phyloP scores from a whole-genome alignment of 1,284 basidiomycete species.

The Apiotrichum sp. region DNA sequence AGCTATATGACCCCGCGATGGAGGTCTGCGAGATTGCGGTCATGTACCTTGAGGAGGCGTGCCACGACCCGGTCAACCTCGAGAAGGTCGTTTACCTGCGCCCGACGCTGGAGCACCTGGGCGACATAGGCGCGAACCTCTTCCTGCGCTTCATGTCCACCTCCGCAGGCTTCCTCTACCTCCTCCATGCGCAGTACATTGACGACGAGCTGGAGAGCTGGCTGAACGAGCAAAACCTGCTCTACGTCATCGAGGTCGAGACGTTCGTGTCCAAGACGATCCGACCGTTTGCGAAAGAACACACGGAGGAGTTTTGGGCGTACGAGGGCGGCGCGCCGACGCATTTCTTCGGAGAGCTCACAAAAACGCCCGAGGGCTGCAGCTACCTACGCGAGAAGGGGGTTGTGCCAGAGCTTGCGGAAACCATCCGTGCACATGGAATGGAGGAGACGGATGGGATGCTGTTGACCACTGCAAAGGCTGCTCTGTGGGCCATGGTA shows the following conservation, averaged over 20 bases:
- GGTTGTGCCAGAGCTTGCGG: constrained; percentile 84
- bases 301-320: constrained; percentile 45
- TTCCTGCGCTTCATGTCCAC: constrained; percentile 92
- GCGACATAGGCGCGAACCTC: constrained; percentile 82
- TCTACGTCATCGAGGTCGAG: constrained; percentile 46
- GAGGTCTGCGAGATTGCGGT: constrained; percentile 89
- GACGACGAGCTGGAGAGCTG: constrained; percentile 91
- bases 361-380: constrained; percentile 90
- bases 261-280: constrained; percentile 44
- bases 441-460: constrained; percentile 75
- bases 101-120: constrained; percentile 89
- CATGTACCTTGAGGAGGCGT: constrained; percentile 80
- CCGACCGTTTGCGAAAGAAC: constrained; percentile 35
- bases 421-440: constrained; percentile 81
- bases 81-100: constrained; percentile 90
- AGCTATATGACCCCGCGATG: constrained; percentile 84
- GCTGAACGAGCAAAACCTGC: constrained; percentile 59
- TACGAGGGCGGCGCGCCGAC: constrained; percentile 84
- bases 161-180: constrained; percentile 81
- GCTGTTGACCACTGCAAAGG: constrained; percentile 83
- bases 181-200: constrained; percentile 87
- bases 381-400: constrained; percentile 81
- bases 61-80: constrained; percentile 72
- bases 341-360: constrained; percentile 97
- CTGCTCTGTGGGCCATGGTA: constrained; percentile 93